Percentiles rank a stretch among this genome's conserved stretches.
Conservation (phyloP, 805 yeast species). For the Metahyphopichia silvanorum region DNA sequence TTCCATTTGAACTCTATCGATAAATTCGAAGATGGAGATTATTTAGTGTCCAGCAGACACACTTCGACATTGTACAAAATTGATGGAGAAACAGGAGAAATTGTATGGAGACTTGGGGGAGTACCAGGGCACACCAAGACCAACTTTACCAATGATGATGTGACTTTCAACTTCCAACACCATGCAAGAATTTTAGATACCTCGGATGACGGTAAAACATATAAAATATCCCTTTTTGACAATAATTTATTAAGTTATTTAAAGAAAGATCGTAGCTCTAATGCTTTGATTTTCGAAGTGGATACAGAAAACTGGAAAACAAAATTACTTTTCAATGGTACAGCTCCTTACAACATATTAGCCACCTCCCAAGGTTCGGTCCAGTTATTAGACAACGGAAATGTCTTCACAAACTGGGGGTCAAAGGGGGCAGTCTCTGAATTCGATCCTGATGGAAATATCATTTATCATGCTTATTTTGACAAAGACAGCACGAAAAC, state of each 20-base stretch:
- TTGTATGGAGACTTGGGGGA: constrained; percentile 26
- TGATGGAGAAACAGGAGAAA: constrained; percentile 24
- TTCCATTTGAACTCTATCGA: constrained; percentile 34
- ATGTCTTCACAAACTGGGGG: constrained; percentile 31
- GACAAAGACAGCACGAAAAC: constrained; percentile 17
- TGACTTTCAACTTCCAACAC: constrained; percentile 28
- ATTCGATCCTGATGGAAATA: constrained; percentile 18
- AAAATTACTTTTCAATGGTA: constrained; percentile 13
- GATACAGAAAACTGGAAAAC: constrained; percentile 19
- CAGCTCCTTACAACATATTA: constrained; percentile 14
- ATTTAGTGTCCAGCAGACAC: constrained; percentile 27
- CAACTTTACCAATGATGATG: constrained; percentile 9
- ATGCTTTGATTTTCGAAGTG: constrained; percentile 28
- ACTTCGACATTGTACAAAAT: constrained; percentile 25
- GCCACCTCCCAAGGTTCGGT: constrained; percentile 23
- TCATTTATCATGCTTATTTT: constrained; percentile 22
- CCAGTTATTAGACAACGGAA: constrained; percentile 23
- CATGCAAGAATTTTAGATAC: constrained; percentile 22
- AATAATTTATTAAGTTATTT: constrained; percentile 30
- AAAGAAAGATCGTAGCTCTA: constrained; percentile 21
- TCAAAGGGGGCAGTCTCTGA: constrained; percentile 33
- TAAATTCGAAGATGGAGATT: constrained; percentile 25
- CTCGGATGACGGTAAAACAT: constrained; percentile 13
- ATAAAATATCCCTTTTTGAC: constrained; percentile 27
- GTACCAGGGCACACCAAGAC: constrained; percentile 5